Evolutionary conservation across 1,284 basidiomycete genomes (phyloP).

Genomic region (Omphalotus olearius): DNA sequence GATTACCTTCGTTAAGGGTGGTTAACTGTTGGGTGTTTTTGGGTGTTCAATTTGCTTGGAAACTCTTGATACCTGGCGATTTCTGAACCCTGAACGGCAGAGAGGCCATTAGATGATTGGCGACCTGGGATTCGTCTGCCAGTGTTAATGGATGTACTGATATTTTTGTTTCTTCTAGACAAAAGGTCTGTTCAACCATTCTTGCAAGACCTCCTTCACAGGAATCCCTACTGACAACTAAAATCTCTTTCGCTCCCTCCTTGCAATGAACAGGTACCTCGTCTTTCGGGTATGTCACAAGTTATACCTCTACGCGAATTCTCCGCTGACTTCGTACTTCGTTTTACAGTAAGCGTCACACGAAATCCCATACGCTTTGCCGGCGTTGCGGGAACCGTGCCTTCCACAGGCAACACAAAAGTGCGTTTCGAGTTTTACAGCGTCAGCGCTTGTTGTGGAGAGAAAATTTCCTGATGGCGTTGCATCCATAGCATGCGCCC

Average conservation of each 20-base stretch:
- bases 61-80: background rate
- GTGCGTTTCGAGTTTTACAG: slow-evolving; percentile 43
- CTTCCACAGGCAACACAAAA: slow-evolving; percentile 97
- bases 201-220: slow-evolving; percentile 2
- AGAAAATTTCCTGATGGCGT: background rate
- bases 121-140: too few relatives aligned
- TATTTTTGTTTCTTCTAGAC: slow-evolving; percentile 39
- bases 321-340: slow-evolving; percentile 2
- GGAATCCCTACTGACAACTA: background rate
- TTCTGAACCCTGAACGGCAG: too few relatives aligned
- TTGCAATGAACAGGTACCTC: slow-evolving; percentile 65
- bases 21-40: slow-evolving; percentile 21
- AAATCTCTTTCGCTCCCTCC: slow-evolving; percentile 10
- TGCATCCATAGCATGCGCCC: slow-evolving; percentile 70
- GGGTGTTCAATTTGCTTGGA: background rate
- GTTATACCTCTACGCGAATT: background rate
- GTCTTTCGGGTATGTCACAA: slow-evolving; percentile 74
- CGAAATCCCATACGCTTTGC: slow-evolving; percentile 98
- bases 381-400: slow-evolving; percentile 90
- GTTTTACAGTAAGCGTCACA: slow-evolving; percentile 85
- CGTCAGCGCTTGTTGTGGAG: background rate
- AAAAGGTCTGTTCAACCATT: slow-evolving; percentile 58
- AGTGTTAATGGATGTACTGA: background rate
- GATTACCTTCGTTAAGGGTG: background rate
- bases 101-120: too few relatives aligned